These are phyloP conservation scores for Lolium multiflorum DNA, from an alignment of 176 grass and related monocot species.

Conservation along the genomic window DNA sequence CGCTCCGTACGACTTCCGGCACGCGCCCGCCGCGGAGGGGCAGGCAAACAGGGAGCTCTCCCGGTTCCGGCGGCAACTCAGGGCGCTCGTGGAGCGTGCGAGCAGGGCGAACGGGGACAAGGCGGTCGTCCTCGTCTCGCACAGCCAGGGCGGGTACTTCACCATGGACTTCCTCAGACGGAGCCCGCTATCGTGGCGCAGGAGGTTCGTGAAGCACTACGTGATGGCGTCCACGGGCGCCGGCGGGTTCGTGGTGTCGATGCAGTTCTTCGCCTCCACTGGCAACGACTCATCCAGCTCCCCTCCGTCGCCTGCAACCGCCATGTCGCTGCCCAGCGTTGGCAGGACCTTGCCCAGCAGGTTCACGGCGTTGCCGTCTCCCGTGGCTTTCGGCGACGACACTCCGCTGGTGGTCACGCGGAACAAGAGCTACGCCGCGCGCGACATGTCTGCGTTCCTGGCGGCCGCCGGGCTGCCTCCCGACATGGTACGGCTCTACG, in stretches of 20 bases:
- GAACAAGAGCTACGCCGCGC: too few relatives aligned
- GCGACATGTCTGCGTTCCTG: too few relatives aligned
- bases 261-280: too few relatives aligned
- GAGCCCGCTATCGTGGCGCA: slow-evolving; percentile 44
- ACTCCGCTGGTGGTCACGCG: too few relatives aligned
- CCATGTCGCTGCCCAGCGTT: too few relatives aligned
- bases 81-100: slow-evolving; percentile 9
- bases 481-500: too few relatives aligned
- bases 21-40: slow-evolving; percentile 32
- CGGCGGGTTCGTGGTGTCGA: neutral
- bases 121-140: slow-evolving; percentile 29
- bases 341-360: too few relatives aligned
- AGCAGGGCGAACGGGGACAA: neutral
- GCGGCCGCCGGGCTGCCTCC: too few relatives aligned
- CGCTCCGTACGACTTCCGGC: neutral
- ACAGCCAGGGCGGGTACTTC: slow-evolving; percentile 33
- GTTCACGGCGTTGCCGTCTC: too few relatives aligned
- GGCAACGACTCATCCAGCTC: too few relatives aligned
- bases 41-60: slow-evolving; percentile 23
- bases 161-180: slow-evolving; percentile 43
- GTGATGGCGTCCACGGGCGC: slow-evolving; percentile 41
- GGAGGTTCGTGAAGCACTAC: slow-evolving; percentile 46
- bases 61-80: neutral
- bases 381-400: too few relatives aligned
- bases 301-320: too few relatives aligned